Conservation (phyloP, 371 early-diverging fungal species). For the Mucor irregularis region DNA sequence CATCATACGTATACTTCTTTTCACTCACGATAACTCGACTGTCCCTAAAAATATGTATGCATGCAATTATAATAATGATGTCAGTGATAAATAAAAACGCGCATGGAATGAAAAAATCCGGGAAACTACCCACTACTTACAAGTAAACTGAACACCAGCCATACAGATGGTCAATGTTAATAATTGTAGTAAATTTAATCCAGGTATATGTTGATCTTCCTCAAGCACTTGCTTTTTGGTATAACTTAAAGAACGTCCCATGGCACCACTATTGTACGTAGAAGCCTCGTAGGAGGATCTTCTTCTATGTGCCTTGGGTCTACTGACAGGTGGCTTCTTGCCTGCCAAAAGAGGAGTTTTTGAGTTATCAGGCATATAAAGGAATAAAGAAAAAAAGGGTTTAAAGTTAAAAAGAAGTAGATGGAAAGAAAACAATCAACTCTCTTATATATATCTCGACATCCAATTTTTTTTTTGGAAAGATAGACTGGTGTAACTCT, state of each 20-base stretch:
- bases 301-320: slow-evolving; percentile 21
- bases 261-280: slow-evolving; percentile 25
- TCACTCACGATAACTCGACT: slow-evolving; percentile 53
- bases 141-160: slow-evolving; percentile 62
- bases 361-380: slow-evolving; percentile 20
- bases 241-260: slow-evolving; percentile 17
- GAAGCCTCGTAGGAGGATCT: slow-evolving; percentile 30
- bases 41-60: slow-evolving; percentile 44
- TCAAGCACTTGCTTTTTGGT: slow-evolving; percentile 1
- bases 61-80: slow-evolving; percentile 12
- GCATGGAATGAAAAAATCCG: background rate
- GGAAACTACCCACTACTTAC: no score
- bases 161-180: slow-evolving; percentile 47
- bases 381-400: background rate
- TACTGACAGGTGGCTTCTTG: slow-evolving; percentile 27
- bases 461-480: no score
- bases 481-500: no score
- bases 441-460: no score
- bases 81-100: slow-evolving; percentile 1
- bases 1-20: background rate
- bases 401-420: no score
- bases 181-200: slow-evolving; percentile 22
- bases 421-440: background rate
- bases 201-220: slow-evolving; percentile 15
- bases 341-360: slow-evolving; percentile 23